These are phyloP conservation scores for Cryptococcus sp. DNA, from an alignment of 1,284 basidiomycete species.

Conservation along the genomic window DNA sequence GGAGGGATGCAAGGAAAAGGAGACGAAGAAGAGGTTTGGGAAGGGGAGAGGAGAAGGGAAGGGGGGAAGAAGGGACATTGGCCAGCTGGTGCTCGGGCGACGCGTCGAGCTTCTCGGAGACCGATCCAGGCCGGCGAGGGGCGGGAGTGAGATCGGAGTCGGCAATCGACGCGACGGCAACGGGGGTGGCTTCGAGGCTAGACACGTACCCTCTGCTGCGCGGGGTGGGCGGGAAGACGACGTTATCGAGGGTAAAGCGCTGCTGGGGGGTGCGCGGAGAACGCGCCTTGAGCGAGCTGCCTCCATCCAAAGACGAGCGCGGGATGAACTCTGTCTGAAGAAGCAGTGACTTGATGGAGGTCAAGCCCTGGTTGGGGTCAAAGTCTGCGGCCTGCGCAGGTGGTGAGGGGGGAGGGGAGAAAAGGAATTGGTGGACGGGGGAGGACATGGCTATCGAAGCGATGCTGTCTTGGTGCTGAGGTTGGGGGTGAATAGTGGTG, in stretches of 20 bases:
- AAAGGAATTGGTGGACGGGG: slow-evolving; percentile 44
- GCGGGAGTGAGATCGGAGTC: slow-evolving; percentile 15
- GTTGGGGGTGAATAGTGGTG: not conserved
- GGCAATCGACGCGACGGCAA: slow-evolving; percentile 2
- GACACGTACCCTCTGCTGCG: not conserved
- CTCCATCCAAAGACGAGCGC: slow-evolving; percentile 17
- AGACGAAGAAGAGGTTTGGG: slow-evolving; percentile 40
- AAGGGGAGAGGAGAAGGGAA: slow-evolving; percentile 20
- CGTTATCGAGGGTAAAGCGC: slow-evolving; percentile 26
- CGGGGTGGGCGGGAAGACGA: slow-evolving; percentile 10
- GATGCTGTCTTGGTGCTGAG: not conserved
- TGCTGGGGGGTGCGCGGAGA: slow-evolving; percentile 30
- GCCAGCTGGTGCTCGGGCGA: slow-evolving; percentile 12
- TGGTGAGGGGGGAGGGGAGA: slow-evolving; percentile 46
- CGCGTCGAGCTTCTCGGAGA: slow-evolving; percentile 6
- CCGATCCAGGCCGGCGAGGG: slow-evolving; percentile 6
- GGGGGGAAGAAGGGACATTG: slow-evolving; percentile 23
- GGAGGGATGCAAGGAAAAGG: slow-evolving; percentile 22
- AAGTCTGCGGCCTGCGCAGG: slow-evolving; percentile 14
- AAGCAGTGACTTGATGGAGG: slow-evolving; percentile 29
- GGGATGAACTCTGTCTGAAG: slow-evolving; percentile 20
- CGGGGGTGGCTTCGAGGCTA: slow-evolving; percentile 7
- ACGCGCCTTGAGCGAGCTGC: slow-evolving; percentile 19
- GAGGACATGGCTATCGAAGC: slow-evolving; percentile 39
- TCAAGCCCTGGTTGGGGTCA: slow-evolving; percentile 17